Evolutionary conservation across 768 basidiomycete species (phyloP), one percentile per base, ranked within the genome.

Genomic region (Pulveroboletus sp.): DNA sequence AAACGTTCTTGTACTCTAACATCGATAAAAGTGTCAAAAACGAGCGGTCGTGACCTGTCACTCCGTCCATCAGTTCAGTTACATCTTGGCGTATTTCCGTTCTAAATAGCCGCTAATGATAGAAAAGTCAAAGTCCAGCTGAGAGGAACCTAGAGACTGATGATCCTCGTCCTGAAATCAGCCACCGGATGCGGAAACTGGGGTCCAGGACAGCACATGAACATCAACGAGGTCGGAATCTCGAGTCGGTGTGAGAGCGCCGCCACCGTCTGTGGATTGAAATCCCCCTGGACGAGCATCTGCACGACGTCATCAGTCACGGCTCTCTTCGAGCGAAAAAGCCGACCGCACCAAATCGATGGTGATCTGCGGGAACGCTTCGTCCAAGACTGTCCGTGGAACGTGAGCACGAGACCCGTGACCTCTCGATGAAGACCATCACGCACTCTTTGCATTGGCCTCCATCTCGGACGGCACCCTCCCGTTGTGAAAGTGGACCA

Each of bases 391-490:
- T 79, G 46, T 19, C 6, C 47, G 20, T 8, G 3, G 6, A 30
- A 23, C 31, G 37, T 62, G 11, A 55, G 17, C 17, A 7, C 7
- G 22, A 1, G 22, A 12, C 20, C 13, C 12, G 22, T 19, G 41
- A 8, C 12, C 4, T 22, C 9, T 6, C 41, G 16, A 26, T 22
- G 17, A 37, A 20, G 5, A 12, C 13, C 2, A 24, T 32, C 19
- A 60, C 71, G 20, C 44, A 81, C 82, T 81, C 61, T 80, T 85
- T 27, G 77, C 73, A 58, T 88, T 89, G 5, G 85, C 83, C 61
- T 83, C 85, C 56, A 89, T 65, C 58, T 89, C 87, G 0, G 82
- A 82, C 1, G 86, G 86, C 22, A 82, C 71, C 26, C 77, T 78
- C 20, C 67, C 71, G 23, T 81, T 75, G 49, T 76, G 72, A 57